Percentiles rank a stretch among this genome's conserved stretches.
phyloP scores from a whole-genome alignment of 2,329 filamentous ascomycete species.

The Paraphoma sp. region DNA sequence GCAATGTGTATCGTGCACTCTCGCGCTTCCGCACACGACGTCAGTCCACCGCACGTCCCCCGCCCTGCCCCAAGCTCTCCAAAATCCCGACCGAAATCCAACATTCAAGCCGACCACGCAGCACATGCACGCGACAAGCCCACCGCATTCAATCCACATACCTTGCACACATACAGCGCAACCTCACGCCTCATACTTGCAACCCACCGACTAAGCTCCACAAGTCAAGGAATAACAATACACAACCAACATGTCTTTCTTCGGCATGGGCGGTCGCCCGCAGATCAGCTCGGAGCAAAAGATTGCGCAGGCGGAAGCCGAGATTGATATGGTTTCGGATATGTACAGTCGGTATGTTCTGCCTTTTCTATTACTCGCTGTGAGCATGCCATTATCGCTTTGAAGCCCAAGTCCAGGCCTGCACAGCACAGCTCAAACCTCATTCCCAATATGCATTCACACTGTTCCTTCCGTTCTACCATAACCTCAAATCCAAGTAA shows the following conservation, averaged over 20 bases:
- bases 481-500: not conserved
- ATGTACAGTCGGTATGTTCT: constrained; percentile 89
- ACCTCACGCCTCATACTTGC: not conserved
- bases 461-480: not conserved
- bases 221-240: not conserved
- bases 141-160: not conserved
- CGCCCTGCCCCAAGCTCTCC: not conserved
- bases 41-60: not conserved
- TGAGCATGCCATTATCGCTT: no score
- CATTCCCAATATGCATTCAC: not conserved
- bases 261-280: constrained; percentile 65
- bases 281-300: constrained; percentile 96
- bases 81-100: not conserved
- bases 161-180: not conserved
- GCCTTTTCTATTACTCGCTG: no score
- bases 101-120: not conserved
- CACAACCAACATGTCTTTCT: constrained; percentile 40
- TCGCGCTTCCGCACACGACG: not conserved
- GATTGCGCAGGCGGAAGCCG: constrained; percentile 93
- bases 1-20: no score
- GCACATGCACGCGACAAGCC: not conserved
- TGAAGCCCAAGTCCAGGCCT: no score
- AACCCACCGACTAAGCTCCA: not conserved
- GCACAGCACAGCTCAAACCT: not conserved
- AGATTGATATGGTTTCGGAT: constrained; percentile 96